Evolutionary conservation across 139 green algal species (phyloP), one percentile per base, ranked within the genome.

Genomic region (Picochlorum sp.): DNA sequence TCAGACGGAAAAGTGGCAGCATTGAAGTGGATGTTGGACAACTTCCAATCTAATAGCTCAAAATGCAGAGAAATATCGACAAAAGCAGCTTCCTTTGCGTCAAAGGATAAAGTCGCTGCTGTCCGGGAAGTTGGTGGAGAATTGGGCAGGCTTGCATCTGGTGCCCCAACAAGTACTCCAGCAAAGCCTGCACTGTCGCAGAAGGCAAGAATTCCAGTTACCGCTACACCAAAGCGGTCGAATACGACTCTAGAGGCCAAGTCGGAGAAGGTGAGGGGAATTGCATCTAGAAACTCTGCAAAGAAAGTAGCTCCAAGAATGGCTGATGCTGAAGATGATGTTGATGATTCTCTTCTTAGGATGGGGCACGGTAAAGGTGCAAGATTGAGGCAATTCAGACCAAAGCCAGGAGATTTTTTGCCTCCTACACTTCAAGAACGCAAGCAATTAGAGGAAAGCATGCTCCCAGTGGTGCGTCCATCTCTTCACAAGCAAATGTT

Each of bases 391-490:
- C 72, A 86, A 74, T 77, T 72, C 4, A 65, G 76, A 9, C 83
- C 80, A 49, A 68, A 77, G 28, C 72, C 81, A 13, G 73, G 70
- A 55, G 87, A 88, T 76, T 89, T 91, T 65, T 83, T 93, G 65
- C 68, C 81, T 11, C 45, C 67, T 3, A 49, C 77, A 9, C 69
- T 78, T 14, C 86, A 95, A 41, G 88, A 95, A 73, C 54, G 63
- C 15, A 62, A 81, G 23, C 34, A 31, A 1, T 63, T 95, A 54
- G 77, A 95, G 63, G 57, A 59, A 3, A 83, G 88, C 31, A 64
- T 95, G 21, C 66, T 57, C 0, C 66, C 73, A 3, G 63, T 89
- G 20, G 45, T 85, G 2, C 82, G 76, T 2, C 58, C 76, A 6
- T 45, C 50, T 0, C 68, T 81, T 15, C 59, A 60, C 41, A 3